Evolutionary conservation across 106 monocot genomes (phyloP), one percentile per base, ranked within the genome.

Genomic region (Apostasia shenzhenica): DNA sequence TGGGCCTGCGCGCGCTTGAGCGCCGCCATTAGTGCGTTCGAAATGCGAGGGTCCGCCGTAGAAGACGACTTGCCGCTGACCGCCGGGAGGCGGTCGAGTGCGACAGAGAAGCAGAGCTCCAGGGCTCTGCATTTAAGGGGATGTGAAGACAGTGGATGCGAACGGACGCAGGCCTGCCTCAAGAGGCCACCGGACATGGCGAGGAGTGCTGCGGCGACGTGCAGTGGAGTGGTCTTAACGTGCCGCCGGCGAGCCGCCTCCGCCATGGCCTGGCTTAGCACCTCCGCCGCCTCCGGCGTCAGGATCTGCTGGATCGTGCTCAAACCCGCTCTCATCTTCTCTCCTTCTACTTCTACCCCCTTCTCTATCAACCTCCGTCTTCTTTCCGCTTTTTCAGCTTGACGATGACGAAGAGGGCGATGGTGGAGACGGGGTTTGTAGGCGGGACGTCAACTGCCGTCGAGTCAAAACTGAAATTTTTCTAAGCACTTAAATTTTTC

Each of bases 41-140:
- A 92, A 62, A 92, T 77, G n/a, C 88, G 78, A 4, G 88, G 92
- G 50, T 71, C 67, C 14, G 54, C 68, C 5, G 68, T 2, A 53
- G 68, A 53, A 9, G 68, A 41, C 39, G 41, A 59, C 55, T 56
- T 56, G 55, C 55, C 26, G 3, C 1, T 2, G 9, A 73, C 11
- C 13, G 83, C 14, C 8, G 93, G 83, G 45, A 94, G 80, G 41
- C 90, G 87, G 61, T 94, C 94, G 65, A 94, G 83, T 14, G 94
- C 85, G 75, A 94, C 82, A 54, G 87, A 87, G 82, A 90, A 94
- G 82, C 94, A 94, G 62, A 94, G 87, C 67, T 94, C 87, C 66
- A 91, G 94, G 39, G 94, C 90, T 1, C 90, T 84, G 83, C 90
- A 94, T 48, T 85, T 82, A 67, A 94, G 90, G 0, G 85, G 87